Conservation (phyloP, 495 filamentous ascomycete species). For the Neurospora sublineolata region DNA sequence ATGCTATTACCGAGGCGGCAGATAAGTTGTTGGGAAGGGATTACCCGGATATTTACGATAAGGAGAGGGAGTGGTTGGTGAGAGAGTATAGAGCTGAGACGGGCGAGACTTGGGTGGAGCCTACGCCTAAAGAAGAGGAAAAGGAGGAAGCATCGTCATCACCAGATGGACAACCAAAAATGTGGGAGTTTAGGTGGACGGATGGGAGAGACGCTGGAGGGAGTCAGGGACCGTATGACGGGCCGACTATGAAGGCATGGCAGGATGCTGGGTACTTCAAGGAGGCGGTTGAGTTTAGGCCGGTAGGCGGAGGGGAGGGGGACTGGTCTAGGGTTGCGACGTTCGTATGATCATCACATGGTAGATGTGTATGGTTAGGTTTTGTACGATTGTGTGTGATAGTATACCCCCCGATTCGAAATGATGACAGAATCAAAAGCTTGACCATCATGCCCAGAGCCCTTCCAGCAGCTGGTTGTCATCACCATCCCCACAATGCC, state of each 20-base stretch:
- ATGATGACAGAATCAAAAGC: neutral
- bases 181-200: conserved; percentile 90
- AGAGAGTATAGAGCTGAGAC: conserved; percentile 78
- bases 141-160: conserved; percentile 1
- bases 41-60: conserved; percentile 79
- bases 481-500: neutral
- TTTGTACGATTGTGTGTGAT: neutral
- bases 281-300: conserved; percentile 80
- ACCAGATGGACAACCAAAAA: conserved; percentile 22
- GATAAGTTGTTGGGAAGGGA: conserved; percentile 73
- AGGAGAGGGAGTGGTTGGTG: conserved; percentile 71
- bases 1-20: conserved; percentile 76
- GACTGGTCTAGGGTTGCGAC: conserved; percentile 49
- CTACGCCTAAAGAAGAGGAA: conserved; percentile 12
- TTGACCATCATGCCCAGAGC: neutral
- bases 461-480: neutral
- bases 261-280: conserved; percentile 85
- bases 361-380: neutral
- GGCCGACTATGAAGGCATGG: conserved; percentile 76
- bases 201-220: conserved; percentile 74
- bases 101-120: conserved; percentile 81
- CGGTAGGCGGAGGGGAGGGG: conserved; percentile 39
- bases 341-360: conserved; percentile 42
- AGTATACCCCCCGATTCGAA: neutral
- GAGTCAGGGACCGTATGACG: conserved; percentile 79